A percentile compares a stretch with the other conserved stretches of the same genome.
Evolutionary conservation across 83 land plant genomes (phyloP).

Genomic region (Picea abies): DNA sequence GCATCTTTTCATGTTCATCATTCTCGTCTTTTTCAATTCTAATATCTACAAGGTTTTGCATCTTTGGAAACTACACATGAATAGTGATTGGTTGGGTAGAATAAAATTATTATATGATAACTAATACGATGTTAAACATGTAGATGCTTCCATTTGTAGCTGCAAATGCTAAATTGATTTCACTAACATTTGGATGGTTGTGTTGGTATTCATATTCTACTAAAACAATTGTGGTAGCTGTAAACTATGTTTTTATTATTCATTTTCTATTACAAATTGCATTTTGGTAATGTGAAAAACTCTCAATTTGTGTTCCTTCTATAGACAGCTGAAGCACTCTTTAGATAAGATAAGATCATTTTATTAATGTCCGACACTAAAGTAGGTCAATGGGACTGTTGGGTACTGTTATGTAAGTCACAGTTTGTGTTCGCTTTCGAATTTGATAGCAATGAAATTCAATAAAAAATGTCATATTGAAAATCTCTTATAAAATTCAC

Average conservation of each 20-base stretch:
- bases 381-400: too few species aligned
- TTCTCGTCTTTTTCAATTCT: neutral
- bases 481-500: too few species aligned
- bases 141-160: neutral
- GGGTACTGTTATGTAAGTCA: too few species aligned
- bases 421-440: too few species aligned
- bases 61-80: neutral
- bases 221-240: too few species aligned
- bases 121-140: neutral
- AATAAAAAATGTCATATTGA: too few species aligned
- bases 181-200: neutral
- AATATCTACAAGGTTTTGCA: neutral
- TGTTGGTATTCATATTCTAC: neutral
- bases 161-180: neutral
- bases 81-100: neutral
- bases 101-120: neutral
- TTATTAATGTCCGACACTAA: too few species aligned
- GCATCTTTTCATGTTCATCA: neutral
- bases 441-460: too few species aligned
- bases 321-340: too few species aligned
- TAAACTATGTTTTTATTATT: slow-evolving; percentile 1
- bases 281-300: neutral
- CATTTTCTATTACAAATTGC: neutral
- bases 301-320: too few species aligned
- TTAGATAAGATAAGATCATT: too few species aligned